Conservation (phyloP, 352 stramenopile species). For the Globisporangium canariense region DNA sequence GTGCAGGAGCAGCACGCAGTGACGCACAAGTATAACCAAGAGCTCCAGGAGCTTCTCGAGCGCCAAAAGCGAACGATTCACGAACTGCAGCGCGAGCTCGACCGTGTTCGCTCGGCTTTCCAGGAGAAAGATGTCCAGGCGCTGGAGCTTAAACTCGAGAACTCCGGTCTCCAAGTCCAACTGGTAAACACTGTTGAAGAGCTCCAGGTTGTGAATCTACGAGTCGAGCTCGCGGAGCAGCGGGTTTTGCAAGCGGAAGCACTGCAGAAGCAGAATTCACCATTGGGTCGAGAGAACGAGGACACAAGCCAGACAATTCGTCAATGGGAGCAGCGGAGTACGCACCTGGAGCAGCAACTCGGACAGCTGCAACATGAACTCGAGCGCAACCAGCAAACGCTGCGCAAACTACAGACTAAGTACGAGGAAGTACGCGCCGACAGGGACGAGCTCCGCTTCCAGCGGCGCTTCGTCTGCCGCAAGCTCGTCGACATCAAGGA, state of each 20-base stretch:
- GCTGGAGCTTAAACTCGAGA: conserved; percentile 5
- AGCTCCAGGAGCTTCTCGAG: conserved; percentile 2
- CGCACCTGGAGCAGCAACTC: conserved; percentile 11
- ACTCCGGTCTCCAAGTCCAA: conserved; percentile 2
- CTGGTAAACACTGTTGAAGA: conserved; percentile 11
- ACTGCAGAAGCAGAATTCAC: neutral
- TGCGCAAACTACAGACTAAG: conserved; percentile 17
- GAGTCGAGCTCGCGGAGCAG: conserved; percentile 8
- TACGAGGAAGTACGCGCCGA: conserved; percentile 22
- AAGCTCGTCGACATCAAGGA: conserved; percentile 35
- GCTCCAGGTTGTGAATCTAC: neutral
- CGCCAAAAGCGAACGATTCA: conserved; percentile 9
- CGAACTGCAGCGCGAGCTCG: conserved; percentile 6
- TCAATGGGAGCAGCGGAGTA: neutral
- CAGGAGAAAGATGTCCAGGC: neutral
- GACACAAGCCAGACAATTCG: neutral
- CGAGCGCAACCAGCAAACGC: conserved; percentile 14
- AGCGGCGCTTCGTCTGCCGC: conserved; percentile 30
- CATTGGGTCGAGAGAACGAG: neutral
- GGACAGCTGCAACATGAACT: conserved; percentile 11
- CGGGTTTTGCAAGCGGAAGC: neutral
- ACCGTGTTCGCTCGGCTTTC: neutral
- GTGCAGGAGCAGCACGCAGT: conserved; percentile 17
- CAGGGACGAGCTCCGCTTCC: conserved; percentile 32
- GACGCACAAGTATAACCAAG: neutral